Evolutionary conservation across 2,329 filamentous ascomycete species (phyloP).

Genomic region (Diaporthe longicolla): DNA sequence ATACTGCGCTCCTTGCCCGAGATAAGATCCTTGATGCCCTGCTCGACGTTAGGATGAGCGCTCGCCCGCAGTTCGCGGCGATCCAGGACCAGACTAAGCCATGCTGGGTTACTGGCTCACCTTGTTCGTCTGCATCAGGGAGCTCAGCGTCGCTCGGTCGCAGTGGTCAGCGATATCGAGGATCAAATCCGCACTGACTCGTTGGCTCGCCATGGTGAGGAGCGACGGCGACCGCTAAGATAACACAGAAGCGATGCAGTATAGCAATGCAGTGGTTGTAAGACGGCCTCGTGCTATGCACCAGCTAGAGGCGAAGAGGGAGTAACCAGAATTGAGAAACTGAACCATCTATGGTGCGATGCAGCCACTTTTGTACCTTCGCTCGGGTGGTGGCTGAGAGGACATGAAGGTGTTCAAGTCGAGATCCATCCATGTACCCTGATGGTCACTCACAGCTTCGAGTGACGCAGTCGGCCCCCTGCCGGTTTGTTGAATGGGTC

Average conservation of each 20-base stretch:
- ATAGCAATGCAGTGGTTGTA: conserved; percentile 31
- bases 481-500: conserved; percentile 11
- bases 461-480: conserved; percentile 13
- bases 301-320: background rate
- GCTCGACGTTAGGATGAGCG: background rate
- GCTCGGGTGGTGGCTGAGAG: conserved; percentile 18
- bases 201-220: conserved; percentile 24
- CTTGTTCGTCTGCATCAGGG: conserved; percentile 32
- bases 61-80: background rate
- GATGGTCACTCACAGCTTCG: conserved; percentile 36
- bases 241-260: conserved; percentile 27
- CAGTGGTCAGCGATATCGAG: conserved; percentile 40
- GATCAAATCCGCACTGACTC: conserved; percentile 34
- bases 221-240: conserved; percentile 1
- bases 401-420: conserved; percentile 18
- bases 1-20: conserved; percentile 33
- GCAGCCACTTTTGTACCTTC: background rate
- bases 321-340: background rate
- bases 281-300: conserved; percentile 9
- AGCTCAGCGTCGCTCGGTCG: conserved; percentile 35
- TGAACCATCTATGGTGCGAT: background rate
- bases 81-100: background rate
- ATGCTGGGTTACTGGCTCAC: conserved; percentile 18
- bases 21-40: conserved; percentile 27
- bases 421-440: conserved; percentile 26